A percentile compares a stretch with the other conserved stretches of the same genome.
These are phyloP conservation scores for Acacia acuminata DNA, from an alignment of 306 rosid species.

Conservation along the genomic window DNA sequence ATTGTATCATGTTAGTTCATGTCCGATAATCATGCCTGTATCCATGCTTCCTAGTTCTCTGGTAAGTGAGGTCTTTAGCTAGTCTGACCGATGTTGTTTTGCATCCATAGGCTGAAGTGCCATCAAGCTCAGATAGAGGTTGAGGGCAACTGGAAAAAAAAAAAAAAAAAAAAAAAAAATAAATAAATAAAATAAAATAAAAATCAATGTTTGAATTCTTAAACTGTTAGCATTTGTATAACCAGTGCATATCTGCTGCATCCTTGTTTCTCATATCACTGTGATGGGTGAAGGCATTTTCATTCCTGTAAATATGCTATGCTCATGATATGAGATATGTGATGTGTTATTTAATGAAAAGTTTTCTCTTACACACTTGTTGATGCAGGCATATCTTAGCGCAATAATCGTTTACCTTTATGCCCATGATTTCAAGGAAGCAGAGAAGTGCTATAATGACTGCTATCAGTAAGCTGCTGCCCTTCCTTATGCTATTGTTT, in stretches of 20 bases:
- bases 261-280: not conserved
- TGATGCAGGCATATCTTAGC: constrained; percentile 87
- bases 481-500: constrained; percentile 14
- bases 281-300: constrained; percentile 1
- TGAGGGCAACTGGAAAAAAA: not conserved
- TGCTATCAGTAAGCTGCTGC: constrained; percentile 77
- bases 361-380: constrained; percentile 23
- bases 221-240: constrained; percentile 2
- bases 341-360: not conserved
- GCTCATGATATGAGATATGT: not conserved
- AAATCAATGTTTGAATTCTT: not conserved
- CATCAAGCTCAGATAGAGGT: not conserved
- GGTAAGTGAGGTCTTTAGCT: not conserved
- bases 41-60: not conserved
- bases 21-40: not conserved
- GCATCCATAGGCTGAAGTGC: not conserved
- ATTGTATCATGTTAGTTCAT: not conserved
- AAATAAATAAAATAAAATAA: no score
- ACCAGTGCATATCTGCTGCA: not conserved
- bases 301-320: not conserved
- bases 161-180: no score
- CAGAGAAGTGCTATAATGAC: constrained; percentile 93
- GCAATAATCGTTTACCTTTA: constrained; percentile 84
- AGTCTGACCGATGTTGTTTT: not conserved
- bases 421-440: constrained; percentile 83